These are phyloP conservation scores for Prosopis cineraria DNA, from an alignment of 306 rosid species.

Conservation along the genomic window DNA sequence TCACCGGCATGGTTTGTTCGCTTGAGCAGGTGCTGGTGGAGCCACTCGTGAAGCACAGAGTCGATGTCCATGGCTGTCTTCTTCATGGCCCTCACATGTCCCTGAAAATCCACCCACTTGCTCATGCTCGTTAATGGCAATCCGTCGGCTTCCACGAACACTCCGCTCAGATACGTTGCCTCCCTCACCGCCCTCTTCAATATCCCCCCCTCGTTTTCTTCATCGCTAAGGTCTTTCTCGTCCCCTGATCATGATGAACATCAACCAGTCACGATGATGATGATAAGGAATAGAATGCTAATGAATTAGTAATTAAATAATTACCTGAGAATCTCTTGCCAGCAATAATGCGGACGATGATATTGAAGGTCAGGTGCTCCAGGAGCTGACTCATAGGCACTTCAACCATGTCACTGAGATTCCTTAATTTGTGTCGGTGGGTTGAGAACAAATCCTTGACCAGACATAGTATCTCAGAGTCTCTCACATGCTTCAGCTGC, in stretches of 20 bases:
- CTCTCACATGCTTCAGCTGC: slow-evolving; percentile 44
- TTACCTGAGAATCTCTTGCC: slow-evolving; percentile 54
- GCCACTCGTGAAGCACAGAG: slow-evolving; percentile 47
- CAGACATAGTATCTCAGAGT: slow-evolving; percentile 39
- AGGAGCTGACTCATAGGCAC: slow-evolving; percentile 45
- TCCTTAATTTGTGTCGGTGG: background rate
- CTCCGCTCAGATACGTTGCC: slow-evolving; percentile 52
- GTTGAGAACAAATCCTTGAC: slow-evolving; percentile 41
- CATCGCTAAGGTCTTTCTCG: background rate
- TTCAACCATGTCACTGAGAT: background rate
- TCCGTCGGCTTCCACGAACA: slow-evolving; percentile 58
- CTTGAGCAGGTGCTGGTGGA: slow-evolving; percentile 41
- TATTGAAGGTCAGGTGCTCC: slow-evolving; percentile 57
- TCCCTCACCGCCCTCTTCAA: slow-evolving; percentile 45
- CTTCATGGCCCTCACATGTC: slow-evolving; percentile 62
- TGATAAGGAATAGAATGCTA: too few relatives aligned
- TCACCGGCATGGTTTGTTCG: background rate
- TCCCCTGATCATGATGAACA: background rate
- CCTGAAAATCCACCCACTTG: slow-evolving; percentile 49
- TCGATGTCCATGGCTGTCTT: slow-evolving; percentile 43
- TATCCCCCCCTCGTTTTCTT: slow-evolving; percentile 42
- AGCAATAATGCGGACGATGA: slow-evolving; percentile 46
- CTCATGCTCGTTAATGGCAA: slow-evolving; percentile 10
- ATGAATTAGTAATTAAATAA: too few relatives aligned
- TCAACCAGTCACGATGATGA: background rate